Percentiles rank a stretch among this genome's conserved stretches.
phyloP scores from a whole-genome alignment of 768 basidiomycete species.

The Austroboletus festivus region DNA sequence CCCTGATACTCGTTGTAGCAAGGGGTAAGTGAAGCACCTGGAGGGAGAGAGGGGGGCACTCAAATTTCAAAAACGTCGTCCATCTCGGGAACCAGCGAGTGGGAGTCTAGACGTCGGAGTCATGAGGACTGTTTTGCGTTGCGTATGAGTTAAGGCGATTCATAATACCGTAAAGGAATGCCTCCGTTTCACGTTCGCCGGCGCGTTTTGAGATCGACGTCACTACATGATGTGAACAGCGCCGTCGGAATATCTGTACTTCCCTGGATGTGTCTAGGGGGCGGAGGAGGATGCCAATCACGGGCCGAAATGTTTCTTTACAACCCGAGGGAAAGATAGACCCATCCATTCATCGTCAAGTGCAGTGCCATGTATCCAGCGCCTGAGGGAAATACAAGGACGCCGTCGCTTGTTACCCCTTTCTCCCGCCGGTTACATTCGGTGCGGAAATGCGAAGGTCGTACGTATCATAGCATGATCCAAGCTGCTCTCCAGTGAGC shows the following conservation, averaged over 20 bases:
- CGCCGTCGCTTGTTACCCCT: neutral
- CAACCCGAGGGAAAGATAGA: conserved; percentile 9
- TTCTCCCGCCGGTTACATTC: conserved; percentile 1
- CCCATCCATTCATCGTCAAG: neutral
- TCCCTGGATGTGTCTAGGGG: neutral
- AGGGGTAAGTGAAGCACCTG: conserved; percentile 16
- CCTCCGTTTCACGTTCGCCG: conserved; percentile 14
- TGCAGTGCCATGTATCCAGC: neutral
- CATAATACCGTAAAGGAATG: conserved; percentile 13
- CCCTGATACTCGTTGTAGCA: conserved; percentile 30
- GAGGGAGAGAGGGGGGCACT: no score
- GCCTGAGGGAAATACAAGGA: conserved; percentile 6
- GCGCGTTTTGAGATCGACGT: conserved; percentile 15
- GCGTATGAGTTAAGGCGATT: conserved; percentile 15
- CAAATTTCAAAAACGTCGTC: conserved; percentile 25
- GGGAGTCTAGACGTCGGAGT: conserved; percentile 18
- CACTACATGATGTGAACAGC: conserved; percentile 11
- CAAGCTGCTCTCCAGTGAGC: neutral
- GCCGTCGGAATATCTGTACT: conserved; percentile 1
- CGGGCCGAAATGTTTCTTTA: no score
- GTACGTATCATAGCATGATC: neutral
- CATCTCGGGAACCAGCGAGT: conserved; percentile 15
- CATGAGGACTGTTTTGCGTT: conserved; percentile 5
- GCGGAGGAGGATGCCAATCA: no score
- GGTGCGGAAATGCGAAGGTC: neutral